Evolutionary conservation across 192 early-diverging fungal genomes (phyloP), one percentile per base, ranked within the genome.

Genomic region (Umbelopsis sp.): DNA sequence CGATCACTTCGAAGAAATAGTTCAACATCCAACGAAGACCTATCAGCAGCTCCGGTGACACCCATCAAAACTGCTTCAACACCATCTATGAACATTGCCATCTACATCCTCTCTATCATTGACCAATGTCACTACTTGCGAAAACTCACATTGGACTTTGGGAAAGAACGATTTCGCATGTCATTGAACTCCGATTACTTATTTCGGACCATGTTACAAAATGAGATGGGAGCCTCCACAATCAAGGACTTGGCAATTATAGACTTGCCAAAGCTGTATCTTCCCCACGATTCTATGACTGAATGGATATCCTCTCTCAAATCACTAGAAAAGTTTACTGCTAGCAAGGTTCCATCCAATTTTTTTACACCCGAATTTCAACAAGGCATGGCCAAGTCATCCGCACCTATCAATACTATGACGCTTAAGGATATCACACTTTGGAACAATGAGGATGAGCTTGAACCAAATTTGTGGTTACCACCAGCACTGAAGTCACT

Each of bases 111-210:
- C 31, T 62, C 56, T 34, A 62, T 62, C 56, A 62, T 62, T 20
- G 14, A 62, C 34, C 56, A 62, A 34, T 62, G 56, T 62, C 56
- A 14, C 29, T 62, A 62, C 56, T 32, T 62, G 17, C 56, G 56
- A 62, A 62, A 62, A 12, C 11, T 62, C 16, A 62, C 56, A 17
- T 17, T 62, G 10, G 56, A 62, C 56, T 62, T 62, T 62, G 56
- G 56, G 7, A 62, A 62, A 32, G 56, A 62, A 20, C 24, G 56
- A 12, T 62, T 34, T 26, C 26, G 56, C 10, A 62, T 62, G 56
- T 62, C 56, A 34, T 31, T 62, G 31, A 62, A 62, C 56, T 22
- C 56, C 25, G 56, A 62, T 34, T 62, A 62, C 56, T 31, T 62
- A 20, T 62, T 62, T 62, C 26, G 56, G 31, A 5, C 26, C 14